phyloP scores from a whole-genome alignment of 352 stramenopile genomes.

The Blastocystis sp. region DNA sequence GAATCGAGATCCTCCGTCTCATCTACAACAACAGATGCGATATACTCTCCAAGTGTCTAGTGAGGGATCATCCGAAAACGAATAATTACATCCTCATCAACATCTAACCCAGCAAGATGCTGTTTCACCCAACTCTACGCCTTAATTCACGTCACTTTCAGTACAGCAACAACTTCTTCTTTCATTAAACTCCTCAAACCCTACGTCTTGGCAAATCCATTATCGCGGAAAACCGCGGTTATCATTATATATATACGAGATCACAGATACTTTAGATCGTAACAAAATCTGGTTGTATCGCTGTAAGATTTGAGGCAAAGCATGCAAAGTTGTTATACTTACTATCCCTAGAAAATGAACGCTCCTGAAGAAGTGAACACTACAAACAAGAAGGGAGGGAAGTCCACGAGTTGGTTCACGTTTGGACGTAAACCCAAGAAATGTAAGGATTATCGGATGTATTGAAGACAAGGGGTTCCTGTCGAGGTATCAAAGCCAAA shows the following conservation, averaged over 20 bases:
- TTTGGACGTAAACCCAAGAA: constrained; percentile 40
- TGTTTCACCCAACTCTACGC: constrained; percentile 22
- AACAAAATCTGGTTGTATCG: background rate
- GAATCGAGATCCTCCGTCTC: constrained; percentile 1
- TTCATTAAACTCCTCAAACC: background rate
- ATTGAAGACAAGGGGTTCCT: constrained; percentile 17
- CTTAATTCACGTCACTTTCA: background rate
- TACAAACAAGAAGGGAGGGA: constrained; percentile 3
- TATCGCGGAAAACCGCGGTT: too few relatives aligned
- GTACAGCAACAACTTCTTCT: background rate
- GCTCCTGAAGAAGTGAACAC: constrained; percentile 7
- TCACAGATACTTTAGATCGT: too few relatives aligned
- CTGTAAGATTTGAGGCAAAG: background rate
- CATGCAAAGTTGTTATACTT: background rate
- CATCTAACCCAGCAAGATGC: background rate
- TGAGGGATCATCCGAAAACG: background rate
- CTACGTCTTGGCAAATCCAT: too few relatives aligned
- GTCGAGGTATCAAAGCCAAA: constrained; percentile 57
- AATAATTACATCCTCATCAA: constrained; percentile 41
- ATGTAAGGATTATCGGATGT: background rate
- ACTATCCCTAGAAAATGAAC: background rate
- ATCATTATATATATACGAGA: too few relatives aligned
- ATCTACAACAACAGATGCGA: constrained; percentile 14
- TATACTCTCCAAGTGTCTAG: constrained; percentile 50
- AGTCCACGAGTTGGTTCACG: constrained; percentile 5